These are phyloP conservation scores for Codiaeum variegatum DNA, from an alignment of 441 rosid species.

Conservation along the genomic window DNA sequence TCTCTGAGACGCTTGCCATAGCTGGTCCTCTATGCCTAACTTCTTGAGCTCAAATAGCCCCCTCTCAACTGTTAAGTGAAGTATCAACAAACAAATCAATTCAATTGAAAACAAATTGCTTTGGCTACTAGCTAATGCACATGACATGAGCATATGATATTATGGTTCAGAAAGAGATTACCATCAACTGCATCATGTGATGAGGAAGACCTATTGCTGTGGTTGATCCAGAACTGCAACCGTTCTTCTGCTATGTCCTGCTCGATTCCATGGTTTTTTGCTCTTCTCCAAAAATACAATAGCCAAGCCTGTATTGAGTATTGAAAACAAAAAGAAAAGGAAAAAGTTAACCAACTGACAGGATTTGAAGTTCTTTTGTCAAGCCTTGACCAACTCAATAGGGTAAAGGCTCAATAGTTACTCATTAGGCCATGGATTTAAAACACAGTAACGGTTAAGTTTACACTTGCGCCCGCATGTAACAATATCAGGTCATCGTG, in stretches of 20 bases:
- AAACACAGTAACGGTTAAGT: too few relatives aligned
- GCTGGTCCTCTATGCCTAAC: slow-evolving; percentile 64
- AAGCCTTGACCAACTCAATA: background rate
- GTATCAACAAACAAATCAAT: background rate
- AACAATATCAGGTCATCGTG: too few relatives aligned
- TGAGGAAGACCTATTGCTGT: slow-evolving; percentile 41
- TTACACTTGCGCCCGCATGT: too few relatives aligned
- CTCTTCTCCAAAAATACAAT: slow-evolving; percentile 82
- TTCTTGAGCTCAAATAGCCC: slow-evolving; percentile 79
- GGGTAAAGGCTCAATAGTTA: background rate
- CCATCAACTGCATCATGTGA: slow-evolving; percentile 84
- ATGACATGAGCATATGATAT: background rate
- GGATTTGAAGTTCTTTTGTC: background rate
- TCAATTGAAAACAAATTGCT: too few relatives aligned
- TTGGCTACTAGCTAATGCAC: background rate
- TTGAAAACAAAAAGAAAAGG: background rate
- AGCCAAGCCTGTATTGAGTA: slow-evolving; percentile 63
- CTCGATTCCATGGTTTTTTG: slow-evolving; percentile 62
- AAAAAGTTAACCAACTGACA: background rate
- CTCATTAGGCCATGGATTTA: background rate
- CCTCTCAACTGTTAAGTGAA: slow-evolving; percentile 55
- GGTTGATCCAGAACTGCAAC: slow-evolving; percentile 68
- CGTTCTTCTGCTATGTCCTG: slow-evolving; percentile 70
- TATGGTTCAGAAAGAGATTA: slow-evolving; percentile 24
- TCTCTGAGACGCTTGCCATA: slow-evolving; percentile 65